Evolutionary conservation across 2,329 filamentous ascomycete species (phyloP), one percentile per base, ranked within the genome.

Genomic region (Fusarium tjaetaba): DNA sequence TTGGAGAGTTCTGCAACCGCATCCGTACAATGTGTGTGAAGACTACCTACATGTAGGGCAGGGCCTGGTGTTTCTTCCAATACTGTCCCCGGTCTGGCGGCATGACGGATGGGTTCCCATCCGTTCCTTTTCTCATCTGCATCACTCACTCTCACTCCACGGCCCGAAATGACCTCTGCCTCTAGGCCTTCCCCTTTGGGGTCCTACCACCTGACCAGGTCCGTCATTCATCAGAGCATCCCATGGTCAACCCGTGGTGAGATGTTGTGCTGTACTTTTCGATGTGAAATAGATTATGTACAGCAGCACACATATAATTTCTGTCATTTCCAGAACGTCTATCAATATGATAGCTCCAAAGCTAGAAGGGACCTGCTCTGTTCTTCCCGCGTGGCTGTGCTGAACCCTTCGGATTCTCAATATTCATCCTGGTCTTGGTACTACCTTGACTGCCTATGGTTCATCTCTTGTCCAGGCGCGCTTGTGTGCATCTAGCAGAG

Each of bases 191-290:
- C 76, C 76, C 61, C 34, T 76, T 77, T 67, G 53, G 64, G 72
- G 74, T 48, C 60, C 74, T 71, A 65, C 72, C 76, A 78, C 72
- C 69, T 78, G 74, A 77, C 68, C 62, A 51, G 71, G 74, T 53
- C 67, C 36, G 57, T 59, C 61, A 59, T 61, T 70, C 70, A 75
- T 53, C 60, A 55, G 56, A 51, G 58, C 74, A 69, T 72, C 59
- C 57, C 71, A 74, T 76, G 58, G 56, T 51, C 53, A 56, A 68
- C 52, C 46, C 57, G 71, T 75, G 53, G 68, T 49, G 67, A 76
- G 68, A 77, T 58, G 61, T 72, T 30, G 39, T 36, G 34, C 36
- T 60, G 39, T 32, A 38, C 22, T 24, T 41, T 43, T 68, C 36
- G 41, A 43, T 43, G n/a, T 51, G 22, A 41, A 38, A 26, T 34